Base-by-base conservation (phyloP, 148 eudicot species). In the Persicaria tinctoria region DNA sequence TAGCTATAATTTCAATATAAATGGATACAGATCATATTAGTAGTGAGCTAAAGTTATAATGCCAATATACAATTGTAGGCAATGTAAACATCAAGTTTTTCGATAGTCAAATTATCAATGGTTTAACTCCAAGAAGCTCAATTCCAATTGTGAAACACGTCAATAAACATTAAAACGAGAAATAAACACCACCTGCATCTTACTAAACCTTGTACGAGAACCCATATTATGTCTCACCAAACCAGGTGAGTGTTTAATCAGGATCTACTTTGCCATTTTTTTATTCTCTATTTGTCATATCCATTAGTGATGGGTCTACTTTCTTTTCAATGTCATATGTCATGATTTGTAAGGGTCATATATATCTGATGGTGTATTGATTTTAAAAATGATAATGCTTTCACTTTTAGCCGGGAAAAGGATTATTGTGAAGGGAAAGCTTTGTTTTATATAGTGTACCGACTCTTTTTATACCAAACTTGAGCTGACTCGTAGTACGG, bases 121-220 rank as follows among this genome's bases (percentile, higher is more conserved):
- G 8, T 17, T 66, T 5, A 38, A 66, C 47, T 41, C 18, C 70
- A 12, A 44, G 5, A 38, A 66, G 16, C 46, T 3, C 68, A 66
- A 66, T 47, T 14, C 17, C 13, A 66, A 0, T 38, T 38, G 47
- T 66, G 47, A 66, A 64, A 64, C 47, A 9, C 8, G 32, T 38
- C 17, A 12, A 12, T 66, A 12, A 38, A 66, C 70, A 41, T 41
- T 38, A 57, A 57, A 57, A 57, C 7, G 8, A 57, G 23, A 12
- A 41, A 41, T 13, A 9, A 4, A 66, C 0, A 8, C 47, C 70
- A 93, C 99, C 96, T 95, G 97, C 99, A 95, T 95, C 82, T 81
- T 89, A 78, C 86, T 90, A 77, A 95, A 95, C 98, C 50, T 80
- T 93, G 62, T 93, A 90, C 69, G 97, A 94, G 87, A 94, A 94